Conservation (phyloP, 2,329 filamentous ascomycete genomes). For the Raffaelea deltoideospora region DNA sequence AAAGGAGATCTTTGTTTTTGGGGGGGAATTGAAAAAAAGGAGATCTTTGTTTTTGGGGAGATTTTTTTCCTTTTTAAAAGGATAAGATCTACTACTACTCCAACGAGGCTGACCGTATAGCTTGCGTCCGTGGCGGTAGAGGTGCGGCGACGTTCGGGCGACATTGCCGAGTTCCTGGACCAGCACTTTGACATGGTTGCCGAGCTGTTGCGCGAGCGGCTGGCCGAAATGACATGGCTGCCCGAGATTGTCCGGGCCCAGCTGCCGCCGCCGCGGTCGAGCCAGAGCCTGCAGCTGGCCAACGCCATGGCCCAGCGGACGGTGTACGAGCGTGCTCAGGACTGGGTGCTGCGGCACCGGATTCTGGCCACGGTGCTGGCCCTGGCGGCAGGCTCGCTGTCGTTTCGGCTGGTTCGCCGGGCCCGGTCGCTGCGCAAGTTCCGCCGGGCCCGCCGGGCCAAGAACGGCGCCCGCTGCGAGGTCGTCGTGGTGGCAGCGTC, state of each 20-base stretch:
- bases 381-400: conserved; percentile 52
- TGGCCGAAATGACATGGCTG: conserved; percentile 56
- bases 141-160: conserved; percentile 52
- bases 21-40: too few species aligned
- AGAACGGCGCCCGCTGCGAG: conserved; percentile 74
- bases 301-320: conserved; percentile 14
- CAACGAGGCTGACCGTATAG: too few species aligned
- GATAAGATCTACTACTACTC: too few species aligned
- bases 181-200: conserved; percentile 66
- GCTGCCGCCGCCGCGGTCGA: conserved; percentile 31
- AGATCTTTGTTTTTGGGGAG: too few species aligned
- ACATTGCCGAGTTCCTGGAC: conserved; percentile 69
- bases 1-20: too few species aligned
- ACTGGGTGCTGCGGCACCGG: conserved; percentile 61
- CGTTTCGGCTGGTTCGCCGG: conserved; percentile 34
- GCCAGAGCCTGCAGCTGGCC: conserved; percentile 18
- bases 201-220: conserved; percentile 50
- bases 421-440: conserved; percentile 46
- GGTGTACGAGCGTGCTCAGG: conserved; percentile 38
- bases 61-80: too few species aligned
- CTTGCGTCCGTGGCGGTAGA: conserved; percentile 42
- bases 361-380: conserved; percentile 57
- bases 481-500: conserved; percentile 83
- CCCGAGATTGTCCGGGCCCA: conserved; percentile 50
- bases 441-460: conserved; percentile 61